Evolutionary conservation across 2,329 filamentous ascomycete species (phyloP).

Genomic region (Pseudogymnoascus sp.): DNA sequence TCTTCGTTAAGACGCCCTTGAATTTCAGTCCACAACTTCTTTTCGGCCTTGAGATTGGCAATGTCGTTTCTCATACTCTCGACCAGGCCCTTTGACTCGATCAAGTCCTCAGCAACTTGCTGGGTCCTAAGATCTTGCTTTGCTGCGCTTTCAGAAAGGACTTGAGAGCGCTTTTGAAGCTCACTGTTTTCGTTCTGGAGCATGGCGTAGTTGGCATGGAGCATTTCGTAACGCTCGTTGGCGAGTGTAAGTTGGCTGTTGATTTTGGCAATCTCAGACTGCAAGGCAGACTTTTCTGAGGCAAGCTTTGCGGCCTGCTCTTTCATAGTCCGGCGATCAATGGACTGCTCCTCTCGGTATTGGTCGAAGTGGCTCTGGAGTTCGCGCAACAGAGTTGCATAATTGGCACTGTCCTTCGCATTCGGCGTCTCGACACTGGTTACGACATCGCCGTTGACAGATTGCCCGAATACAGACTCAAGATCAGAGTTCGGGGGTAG

Average conservation of each 20-base stretch:
- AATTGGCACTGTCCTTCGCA: slow-evolving; percentile 53
- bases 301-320: slow-evolving; percentile 77
- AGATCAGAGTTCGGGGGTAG: slow-evolving; percentile 52
- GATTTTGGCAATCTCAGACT: slow-evolving; percentile 71
- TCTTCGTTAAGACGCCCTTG: slow-evolving; percentile 83
- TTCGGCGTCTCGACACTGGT: slow-evolving; percentile 49
- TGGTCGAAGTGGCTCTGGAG: slow-evolving; percentile 84
- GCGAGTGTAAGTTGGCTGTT: slow-evolving; percentile 76
- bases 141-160: slow-evolving; percentile 71
- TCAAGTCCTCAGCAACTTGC: slow-evolving; percentile 85
- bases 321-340: slow-evolving; percentile 73
- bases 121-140: slow-evolving; percentile 87
- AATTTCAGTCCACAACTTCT: slow-evolving; percentile 88
- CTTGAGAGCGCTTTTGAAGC: slow-evolving; percentile 72
- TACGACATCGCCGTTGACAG: slow-evolving; percentile 51
- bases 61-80: slow-evolving; percentile 88
- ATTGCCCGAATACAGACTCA: slow-evolving; percentile 62
- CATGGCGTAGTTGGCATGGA: slow-evolving; percentile 79
- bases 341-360: slow-evolving; percentile 76
- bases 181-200: slow-evolving; percentile 79
- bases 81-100: slow-evolving; percentile 71
- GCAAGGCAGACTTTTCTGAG: slow-evolving; percentile 70
- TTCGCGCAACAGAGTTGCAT: slow-evolving; percentile 73
- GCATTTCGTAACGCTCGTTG: slow-evolving; percentile 76
- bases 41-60: slow-evolving; percentile 89